Base-by-base conservation (phyloP, 2,329 filamentous ascomycete species). In the Aaosphaeria arxii region DNA sequence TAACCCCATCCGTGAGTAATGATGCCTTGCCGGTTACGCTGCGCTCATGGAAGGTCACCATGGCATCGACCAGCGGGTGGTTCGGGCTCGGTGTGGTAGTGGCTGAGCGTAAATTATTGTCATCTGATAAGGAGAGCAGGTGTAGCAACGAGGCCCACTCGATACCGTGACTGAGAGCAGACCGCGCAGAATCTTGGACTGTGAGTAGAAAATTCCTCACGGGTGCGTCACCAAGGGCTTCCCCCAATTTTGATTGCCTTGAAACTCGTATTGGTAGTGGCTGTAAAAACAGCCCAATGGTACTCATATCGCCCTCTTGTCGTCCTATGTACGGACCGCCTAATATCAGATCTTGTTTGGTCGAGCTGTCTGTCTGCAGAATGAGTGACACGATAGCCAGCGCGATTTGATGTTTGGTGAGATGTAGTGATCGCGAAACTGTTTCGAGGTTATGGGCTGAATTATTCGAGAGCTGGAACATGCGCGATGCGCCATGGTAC, bases 271-370 rank as follows among this genome's bases (percentile, higher is more conserved):
- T 51, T 1, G 65, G 65, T 1, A 69, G 47, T 7, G 64, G 62
- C 42, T 67, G 50, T 3, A 69, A 55, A 51, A 64, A 69, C 1
- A 69, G 51, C 2, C 64, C 64, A 13, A 67, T 54, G 7, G 50
- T 47, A 2, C 57, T 43, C 11, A 54, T 30, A 43, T 66, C 64
- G 9, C 53, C 52, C 24, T 44, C 43, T 1, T 47, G 36, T 11
- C 51, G 63, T 44, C 66, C 66, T 4, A 63, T 30, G 30, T 58
- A 67, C 7, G 66, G 66, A 9, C 40, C 46, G 4, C 66, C 66
- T 1, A 69, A 9, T 1, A 57, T 41, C 6, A 69, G 51, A 44
- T 69, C 65, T 35, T 48, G 36, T 5, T 13, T 30, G 11, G 33
- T n/a, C 6, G n/a, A n/a, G n/a, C 39, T 32, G 2, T 48, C 42